A percentile compares a stretch with the other conserved stretches of the same genome.
Conservation (phyloP, 805 yeast species). For the Spencermartinsiella europaea region DNA sequence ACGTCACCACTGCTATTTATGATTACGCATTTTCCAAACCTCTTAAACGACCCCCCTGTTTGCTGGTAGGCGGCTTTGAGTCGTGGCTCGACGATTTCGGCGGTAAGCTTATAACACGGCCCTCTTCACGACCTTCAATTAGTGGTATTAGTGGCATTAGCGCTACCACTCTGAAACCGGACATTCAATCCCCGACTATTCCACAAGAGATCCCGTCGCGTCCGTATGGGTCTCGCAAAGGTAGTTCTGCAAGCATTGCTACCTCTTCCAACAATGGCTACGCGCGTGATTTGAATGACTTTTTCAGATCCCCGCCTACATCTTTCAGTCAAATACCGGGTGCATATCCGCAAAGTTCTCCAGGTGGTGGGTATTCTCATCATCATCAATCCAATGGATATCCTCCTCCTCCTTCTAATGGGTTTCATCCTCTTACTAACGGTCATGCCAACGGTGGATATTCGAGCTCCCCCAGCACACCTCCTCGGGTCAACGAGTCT, state of each 20-base stretch:
- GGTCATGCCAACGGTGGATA: slow-evolving; percentile 7
- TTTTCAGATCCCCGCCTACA: slow-evolving; percentile 21
- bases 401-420: slow-evolving; percentile 4
- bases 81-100: slow-evolving; percentile 36
- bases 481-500: slow-evolving; percentile 1
- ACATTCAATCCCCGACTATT: slow-evolving; percentile 1
- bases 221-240: slow-evolving; percentile 18
- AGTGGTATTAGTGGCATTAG: neutral
- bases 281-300: slow-evolving; percentile 30
- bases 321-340: slow-evolving; percentile 7
- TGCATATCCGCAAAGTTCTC: neutral
- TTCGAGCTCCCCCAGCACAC: slow-evolving; percentile 8
- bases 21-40: slow-evolving; percentile 35
- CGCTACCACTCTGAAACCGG: neutral
- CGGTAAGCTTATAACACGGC: slow-evolving; percentile 5
- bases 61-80: slow-evolving; percentile 53
- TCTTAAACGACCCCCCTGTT: slow-evolving; percentile 38
- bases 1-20: slow-evolving; percentile 37
- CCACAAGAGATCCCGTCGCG: slow-evolving; percentile 16
- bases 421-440: neutral
- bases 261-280: slow-evolving; percentile 13
- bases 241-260: slow-evolving; percentile 15
- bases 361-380: neutral
- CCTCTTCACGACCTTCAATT: neutral
- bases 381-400: slow-evolving; percentile 2